These are phyloP conservation scores for Ricinus communis DNA, from an alignment of 345 rosid genomes.

Conservation along the genomic window DNA sequence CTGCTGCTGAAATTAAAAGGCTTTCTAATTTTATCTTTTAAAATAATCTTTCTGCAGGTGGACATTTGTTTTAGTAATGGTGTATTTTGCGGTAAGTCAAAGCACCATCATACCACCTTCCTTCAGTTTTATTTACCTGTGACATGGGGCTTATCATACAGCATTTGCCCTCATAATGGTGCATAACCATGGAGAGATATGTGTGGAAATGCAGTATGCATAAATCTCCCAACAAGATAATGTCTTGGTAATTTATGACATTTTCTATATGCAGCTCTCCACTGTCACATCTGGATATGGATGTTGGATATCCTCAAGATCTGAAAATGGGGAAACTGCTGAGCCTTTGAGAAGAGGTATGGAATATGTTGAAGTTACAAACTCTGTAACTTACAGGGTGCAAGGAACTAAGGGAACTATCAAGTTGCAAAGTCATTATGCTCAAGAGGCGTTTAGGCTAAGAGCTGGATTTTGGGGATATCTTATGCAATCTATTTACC, in stretches of 20 bases:
- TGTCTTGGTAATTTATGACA: neutral
- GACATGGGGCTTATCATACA: too few species aligned
- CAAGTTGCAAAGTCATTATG: constrained; percentile 44
- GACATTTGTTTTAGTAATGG: constrained; percentile 73
- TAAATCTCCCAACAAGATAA: too few species aligned
- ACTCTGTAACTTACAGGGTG: constrained; percentile 12
- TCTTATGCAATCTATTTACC: constrained; percentile 66
- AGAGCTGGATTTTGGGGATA: constrained; percentile 75
- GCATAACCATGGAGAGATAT: too few species aligned
- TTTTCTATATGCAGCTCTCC: constrained; percentile 50
- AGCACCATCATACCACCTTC: neutral
- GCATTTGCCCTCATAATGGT: too few species aligned
- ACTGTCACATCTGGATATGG: constrained; percentile 66
- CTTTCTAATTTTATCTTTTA: neutral
- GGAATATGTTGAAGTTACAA: constrained; percentile 25
- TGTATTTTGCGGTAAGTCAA: constrained; percentile 82
- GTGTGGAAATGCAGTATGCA: too few species aligned
- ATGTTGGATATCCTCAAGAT: constrained; percentile 52
- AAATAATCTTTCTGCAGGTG: constrained; percentile 57
- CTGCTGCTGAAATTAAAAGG: neutral
- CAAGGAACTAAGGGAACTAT: constrained; percentile 27
- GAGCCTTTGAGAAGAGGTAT: constrained; percentile 23
- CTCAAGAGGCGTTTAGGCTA: constrained; percentile 37
- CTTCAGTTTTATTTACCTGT: too few species aligned
- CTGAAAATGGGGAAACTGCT: constrained; percentile 27